Evolutionary conservation across 441 rosid species (phyloP).

Genomic region (Daphne laureola): DNA sequence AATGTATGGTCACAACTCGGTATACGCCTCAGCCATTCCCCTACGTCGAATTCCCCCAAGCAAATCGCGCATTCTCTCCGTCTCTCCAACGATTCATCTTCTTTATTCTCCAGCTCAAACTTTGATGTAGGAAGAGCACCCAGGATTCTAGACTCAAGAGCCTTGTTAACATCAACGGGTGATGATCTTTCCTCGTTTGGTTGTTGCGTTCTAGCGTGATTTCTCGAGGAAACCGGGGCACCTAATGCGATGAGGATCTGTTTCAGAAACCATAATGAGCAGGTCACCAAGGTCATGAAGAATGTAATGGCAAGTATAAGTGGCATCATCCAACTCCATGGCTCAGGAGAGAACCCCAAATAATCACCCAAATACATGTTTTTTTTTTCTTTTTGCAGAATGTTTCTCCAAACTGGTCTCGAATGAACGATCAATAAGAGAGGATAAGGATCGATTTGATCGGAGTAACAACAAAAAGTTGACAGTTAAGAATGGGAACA

Average conservation of each 20-base stretch:
- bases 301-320: too few relatives aligned
- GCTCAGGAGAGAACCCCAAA: too few relatives aligned
- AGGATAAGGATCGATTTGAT: neutral
- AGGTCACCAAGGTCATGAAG: too few relatives aligned
- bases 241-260: neutral
- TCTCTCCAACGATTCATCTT: slow-evolving; percentile 4
- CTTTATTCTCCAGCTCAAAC: slow-evolving; percentile 17
- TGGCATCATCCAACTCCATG: too few relatives aligned
- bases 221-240: neutral
- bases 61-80: slow-evolving; percentile 51
- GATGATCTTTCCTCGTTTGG: slow-evolving; percentile 7
- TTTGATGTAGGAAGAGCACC: slow-evolving; percentile 23
- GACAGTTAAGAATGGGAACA: neutral
- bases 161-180: slow-evolving; percentile 19
- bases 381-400: neutral
- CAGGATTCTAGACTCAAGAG: slow-evolving; percentile 21
- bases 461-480: neutral
- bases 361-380: slow-evolving; percentile 2
- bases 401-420: too few relatives aligned
- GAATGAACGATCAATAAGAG: neutral
- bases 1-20: slow-evolving; percentile 53
- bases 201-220: slow-evolving; percentile 15
- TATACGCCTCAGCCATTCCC: slow-evolving; percentile 43
- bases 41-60: slow-evolving; percentile 50
- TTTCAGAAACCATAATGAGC: too few relatives aligned